Evolutionary conservation across 2,329 filamentous ascomycete genomes (phyloP).

Genomic region (Exophiala alcalophila): DNA sequence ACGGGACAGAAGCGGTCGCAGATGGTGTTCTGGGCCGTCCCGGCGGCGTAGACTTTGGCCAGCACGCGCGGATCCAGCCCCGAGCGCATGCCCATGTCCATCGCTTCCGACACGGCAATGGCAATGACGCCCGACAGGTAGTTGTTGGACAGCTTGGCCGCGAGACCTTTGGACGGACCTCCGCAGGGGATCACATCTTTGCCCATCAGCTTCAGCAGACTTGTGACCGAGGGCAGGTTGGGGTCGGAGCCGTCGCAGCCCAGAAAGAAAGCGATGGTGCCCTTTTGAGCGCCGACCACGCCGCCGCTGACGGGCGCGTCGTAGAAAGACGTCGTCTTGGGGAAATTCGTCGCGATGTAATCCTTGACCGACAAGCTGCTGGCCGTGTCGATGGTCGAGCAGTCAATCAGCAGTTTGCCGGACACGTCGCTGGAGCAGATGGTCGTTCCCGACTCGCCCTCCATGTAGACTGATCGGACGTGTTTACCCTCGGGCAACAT

Average conservation of each 20-base stretch:
- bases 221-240: constrained; percentile 44
- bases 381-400: constrained; percentile 55
- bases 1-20: constrained; percentile 53
- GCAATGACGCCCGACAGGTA: constrained; percentile 59
- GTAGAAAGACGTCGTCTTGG: constrained; percentile 48
- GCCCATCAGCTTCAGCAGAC: constrained; percentile 54
- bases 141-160: constrained; percentile 61
- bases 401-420: constrained; percentile 53
- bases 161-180: constrained; percentile 54
- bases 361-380: constrained; percentile 35
- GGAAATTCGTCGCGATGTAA: constrained; percentile 22
- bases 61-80: constrained; percentile 56
- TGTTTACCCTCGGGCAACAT: constrained; percentile 40
- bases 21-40: constrained; percentile 53
- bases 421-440: constrained; percentile 38
- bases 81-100: constrained; percentile 59
- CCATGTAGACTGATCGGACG: constrained; percentile 44
- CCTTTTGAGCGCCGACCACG: constrained; percentile 50
- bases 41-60: constrained; percentile 50
- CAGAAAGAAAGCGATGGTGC: constrained; percentile 55
- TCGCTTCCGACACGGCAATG: constrained; percentile 57
- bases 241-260: constrained; percentile 48
- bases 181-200: constrained; percentile 54
- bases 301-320: constrained; percentile 55
- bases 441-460: constrained; percentile 40